Evolutionary conservation across 169 alveolate species (phyloP).

Genomic region (Eimeria sp.): DNA sequence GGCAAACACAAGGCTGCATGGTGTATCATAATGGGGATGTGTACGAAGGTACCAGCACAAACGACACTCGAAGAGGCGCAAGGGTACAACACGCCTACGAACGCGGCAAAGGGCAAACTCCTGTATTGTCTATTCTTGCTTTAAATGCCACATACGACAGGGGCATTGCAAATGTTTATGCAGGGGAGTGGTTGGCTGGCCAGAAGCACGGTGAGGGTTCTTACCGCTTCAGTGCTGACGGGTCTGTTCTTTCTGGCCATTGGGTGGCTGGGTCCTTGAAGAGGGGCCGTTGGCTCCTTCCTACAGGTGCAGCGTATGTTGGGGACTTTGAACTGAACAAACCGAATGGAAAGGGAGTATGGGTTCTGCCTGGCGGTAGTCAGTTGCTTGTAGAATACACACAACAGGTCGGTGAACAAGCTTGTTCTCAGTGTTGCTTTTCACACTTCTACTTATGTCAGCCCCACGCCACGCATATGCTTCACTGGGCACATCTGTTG

Average conservation of each 20-base stretch:
- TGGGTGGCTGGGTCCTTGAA: conserved; percentile 71
- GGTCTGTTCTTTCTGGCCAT: conserved; percentile 50
- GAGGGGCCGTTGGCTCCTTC: conserved; percentile 77
- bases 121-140: not conserved
- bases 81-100: not conserved
- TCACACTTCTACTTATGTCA: not conserved
- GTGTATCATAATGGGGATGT: conserved; percentile 71
- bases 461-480: not conserved
- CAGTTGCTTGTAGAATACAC: conserved; percentile 73
- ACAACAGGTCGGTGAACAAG: conserved; percentile 50
- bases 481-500: not conserved
- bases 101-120: not conserved
- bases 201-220: conserved; percentile 76
- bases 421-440: not conserved
- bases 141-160: not conserved
- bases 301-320: conserved; percentile 68
- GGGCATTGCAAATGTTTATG: not conserved
- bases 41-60: conserved; percentile 29
- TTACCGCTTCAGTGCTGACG: conserved; percentile 75
- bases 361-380: conserved; percentile 78
- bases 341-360: conserved; percentile 76
- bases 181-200: conserved; percentile 81
- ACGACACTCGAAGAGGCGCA: not conserved
- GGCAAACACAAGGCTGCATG: conserved; percentile 71
- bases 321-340: conserved; percentile 75